Conservation (phyloP, 306 rosid species). For the Medicago lupulina region DNA sequence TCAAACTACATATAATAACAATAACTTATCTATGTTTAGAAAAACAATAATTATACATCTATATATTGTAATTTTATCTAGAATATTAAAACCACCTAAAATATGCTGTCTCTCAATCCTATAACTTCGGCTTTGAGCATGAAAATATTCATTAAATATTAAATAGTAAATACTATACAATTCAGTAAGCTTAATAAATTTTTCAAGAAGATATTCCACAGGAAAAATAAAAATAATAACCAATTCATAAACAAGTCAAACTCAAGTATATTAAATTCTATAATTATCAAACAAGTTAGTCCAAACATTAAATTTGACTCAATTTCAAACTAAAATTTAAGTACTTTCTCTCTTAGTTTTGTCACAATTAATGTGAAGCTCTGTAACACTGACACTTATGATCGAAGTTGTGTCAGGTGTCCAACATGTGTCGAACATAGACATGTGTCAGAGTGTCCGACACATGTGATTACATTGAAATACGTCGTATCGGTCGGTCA, state of each 20-base stretch:
- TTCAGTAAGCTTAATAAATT: background rate
- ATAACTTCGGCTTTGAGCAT: background rate
- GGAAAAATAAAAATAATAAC: background rate
- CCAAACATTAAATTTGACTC: background rate
- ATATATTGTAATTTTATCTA: background rate
- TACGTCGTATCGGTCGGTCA: no score
- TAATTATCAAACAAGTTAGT: background rate
- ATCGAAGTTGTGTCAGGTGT: no score
- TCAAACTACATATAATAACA: background rate
- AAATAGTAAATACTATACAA: background rate
- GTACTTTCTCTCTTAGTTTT: no score
- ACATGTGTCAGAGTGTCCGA: no score
- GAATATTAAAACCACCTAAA: background rate
- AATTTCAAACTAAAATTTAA: background rate
- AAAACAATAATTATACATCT: background rate
- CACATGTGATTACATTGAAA: no score
- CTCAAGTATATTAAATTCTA: background rate
- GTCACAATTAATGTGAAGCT: no score
- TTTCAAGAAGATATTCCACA: background rate
- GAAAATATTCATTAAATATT: background rate
- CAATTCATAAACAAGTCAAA: background rate
- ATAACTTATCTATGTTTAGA: background rate
- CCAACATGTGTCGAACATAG: no score
- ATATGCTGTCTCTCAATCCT: background rate
- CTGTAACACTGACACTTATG: no score